Evolutionary conservation across 352 stramenopile genomes (phyloP), one percentile per base, ranked within the genome.

Genomic region (Globisporangium ultimum): DNA sequence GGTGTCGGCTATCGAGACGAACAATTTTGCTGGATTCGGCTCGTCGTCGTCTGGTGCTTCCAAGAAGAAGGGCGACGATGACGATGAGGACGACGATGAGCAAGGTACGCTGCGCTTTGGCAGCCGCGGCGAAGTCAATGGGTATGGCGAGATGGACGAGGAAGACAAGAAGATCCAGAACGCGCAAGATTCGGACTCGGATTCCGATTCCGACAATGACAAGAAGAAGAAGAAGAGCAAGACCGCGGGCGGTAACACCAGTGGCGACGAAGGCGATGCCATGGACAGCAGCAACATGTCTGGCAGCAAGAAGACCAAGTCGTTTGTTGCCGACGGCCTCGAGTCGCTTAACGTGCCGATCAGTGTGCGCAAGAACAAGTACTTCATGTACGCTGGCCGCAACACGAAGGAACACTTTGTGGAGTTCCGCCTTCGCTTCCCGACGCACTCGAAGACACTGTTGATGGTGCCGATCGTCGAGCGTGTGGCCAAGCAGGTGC

Each of bases 71-170:
- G 72, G 48, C 18, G 77, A 89, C 12, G 84, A 94, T 18, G 84
- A 96, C 13, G 92, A 97, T 9, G 88, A 95, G 18, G 85, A 87
- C 40, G 82, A 88, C 28, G 77, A 96, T 36, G 86, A 96, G 60
- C 91, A 97, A 67, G 87, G 78, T 58, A 97, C 79, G 58, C 83
- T 95, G 42, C 77, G 80, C 48, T 94, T 96, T 58, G 84, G 84
- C n/a, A 77, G 70, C 24, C 81, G 78, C 41, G 68, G 85, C 24
- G 89, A 96, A 70, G 79, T 91, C 32, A 80, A 80, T 36, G 89
- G 87, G 43, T 96, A 97, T 54, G 94, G 85, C 49, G 84, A 95
- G 48, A 95, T 97, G 64, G 96, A 98, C 67, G 96, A 99, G 47
- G 95, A 98, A 46, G 95, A 98, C 52, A 85, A 96, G 34, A 84